Evolutionary conservation across 495 filamentous ascomycete species (phyloP).

Genomic region (Thermochaetoides thermophila): DNA sequence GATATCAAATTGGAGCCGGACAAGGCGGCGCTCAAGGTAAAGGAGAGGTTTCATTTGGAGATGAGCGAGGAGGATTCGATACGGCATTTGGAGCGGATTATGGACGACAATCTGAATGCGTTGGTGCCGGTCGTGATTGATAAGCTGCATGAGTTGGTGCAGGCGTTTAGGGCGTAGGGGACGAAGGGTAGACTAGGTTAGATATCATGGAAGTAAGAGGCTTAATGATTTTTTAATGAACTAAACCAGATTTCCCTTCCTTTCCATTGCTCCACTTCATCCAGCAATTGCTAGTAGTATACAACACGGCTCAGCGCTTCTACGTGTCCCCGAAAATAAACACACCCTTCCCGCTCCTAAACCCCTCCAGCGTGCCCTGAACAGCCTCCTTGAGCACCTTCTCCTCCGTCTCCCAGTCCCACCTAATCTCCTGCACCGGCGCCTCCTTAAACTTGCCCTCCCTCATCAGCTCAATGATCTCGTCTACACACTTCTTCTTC

Average conservation of each 20-base stretch:
- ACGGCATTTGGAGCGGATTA: slow-evolving; percentile 68
- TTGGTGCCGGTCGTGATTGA: slow-evolving; percentile 91
- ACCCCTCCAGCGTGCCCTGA: slow-evolving; percentile 71
- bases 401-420: slow-evolving; percentile 67
- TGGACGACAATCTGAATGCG: slow-evolving; percentile 76
- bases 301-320: too few species aligned
- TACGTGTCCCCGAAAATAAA: slow-evolving; percentile 55
- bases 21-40: slow-evolving; percentile 85
- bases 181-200: neutral
- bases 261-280: too few species aligned
- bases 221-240: too few species aligned
- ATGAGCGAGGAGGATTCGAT: slow-evolving; percentile 90
- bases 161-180: slow-evolving; percentile 75
- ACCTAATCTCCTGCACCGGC: slow-evolving; percentile 62
- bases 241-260: too few species aligned
- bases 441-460: slow-evolving; percentile 67
- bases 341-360: slow-evolving; percentile 71
- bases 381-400: slow-evolving; percentile 50
- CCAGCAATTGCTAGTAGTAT: too few species aligned
- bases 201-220: too few species aligned
- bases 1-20: slow-evolving; percentile 87
- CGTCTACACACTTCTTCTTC: slow-evolving; percentile 64
- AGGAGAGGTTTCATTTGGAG: slow-evolving; percentile 85
- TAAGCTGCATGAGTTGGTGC: slow-evolving; percentile 82
- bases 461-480: slow-evolving; percentile 61